Evolutionary conservation across 768 basidiomycete species (phyloP).

Genomic region (Leccinum subtestaceum): DNA sequence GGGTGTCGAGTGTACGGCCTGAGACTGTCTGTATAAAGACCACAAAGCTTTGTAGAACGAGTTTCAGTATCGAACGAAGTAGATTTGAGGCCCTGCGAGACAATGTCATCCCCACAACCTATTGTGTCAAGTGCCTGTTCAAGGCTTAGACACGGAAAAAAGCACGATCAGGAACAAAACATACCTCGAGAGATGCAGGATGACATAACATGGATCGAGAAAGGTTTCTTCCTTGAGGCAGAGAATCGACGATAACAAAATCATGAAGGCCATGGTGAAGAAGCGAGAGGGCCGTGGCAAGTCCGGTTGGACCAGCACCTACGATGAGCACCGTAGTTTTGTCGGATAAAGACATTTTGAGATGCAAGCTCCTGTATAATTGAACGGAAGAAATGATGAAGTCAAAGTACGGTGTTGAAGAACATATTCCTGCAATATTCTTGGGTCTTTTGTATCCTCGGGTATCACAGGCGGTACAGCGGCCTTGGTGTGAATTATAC

Average conservation of each 20-base stretch:
- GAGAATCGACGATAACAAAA: constrained; percentile 43
- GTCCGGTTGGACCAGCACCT: constrained; percentile 50
- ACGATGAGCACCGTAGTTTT: constrained; percentile 46
- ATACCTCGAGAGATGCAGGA: constrained; percentile 52
- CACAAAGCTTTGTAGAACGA: constrained; percentile 28
- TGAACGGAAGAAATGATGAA: neutral
- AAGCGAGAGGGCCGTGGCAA: constrained; percentile 46
- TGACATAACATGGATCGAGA: constrained; percentile 46
- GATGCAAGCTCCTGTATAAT: neutral
- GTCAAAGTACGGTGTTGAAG: neutral
- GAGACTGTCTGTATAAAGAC: constrained; percentile 34
- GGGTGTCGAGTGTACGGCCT: constrained; percentile 42
- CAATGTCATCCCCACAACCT: constrained; percentile 38
- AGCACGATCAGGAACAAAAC: neutral
- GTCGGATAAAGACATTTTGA: constrained; percentile 28
- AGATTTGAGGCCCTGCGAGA: constrained; percentile 36
- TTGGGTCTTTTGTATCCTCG: neutral
- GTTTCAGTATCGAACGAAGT: constrained; percentile 28
- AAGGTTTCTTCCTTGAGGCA: constrained; percentile 28
- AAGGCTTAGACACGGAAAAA: constrained; percentile 26
- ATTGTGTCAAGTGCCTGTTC: constrained; percentile 46
- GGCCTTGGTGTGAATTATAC: too few species aligned
- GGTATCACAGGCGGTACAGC: too few species aligned
- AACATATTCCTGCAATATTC: neutral
- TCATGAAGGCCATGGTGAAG: constrained; percentile 39